Evolutionary conservation across 192 early-diverging fungal species (phyloP).

Genomic region (Phlyctochytrium bullatum): DNA sequence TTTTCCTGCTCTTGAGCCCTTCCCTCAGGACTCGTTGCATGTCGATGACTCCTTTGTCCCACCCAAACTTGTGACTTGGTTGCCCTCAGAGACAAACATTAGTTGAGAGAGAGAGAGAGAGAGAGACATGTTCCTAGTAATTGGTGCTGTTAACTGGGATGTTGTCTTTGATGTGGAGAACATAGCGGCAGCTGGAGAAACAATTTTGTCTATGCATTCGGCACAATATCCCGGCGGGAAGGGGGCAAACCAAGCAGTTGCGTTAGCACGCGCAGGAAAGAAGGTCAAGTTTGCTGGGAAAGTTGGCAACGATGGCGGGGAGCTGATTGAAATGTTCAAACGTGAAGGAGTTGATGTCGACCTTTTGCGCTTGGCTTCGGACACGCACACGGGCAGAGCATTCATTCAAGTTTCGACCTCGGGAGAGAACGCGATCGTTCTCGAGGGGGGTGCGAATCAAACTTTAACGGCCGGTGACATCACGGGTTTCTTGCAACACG

Average conservation of each 20-base stretch:
- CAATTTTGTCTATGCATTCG: slow-evolving; percentile 45
- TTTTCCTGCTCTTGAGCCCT: too few relatives aligned
- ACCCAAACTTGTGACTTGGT: too few relatives aligned
- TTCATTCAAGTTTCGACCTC: slow-evolving; percentile 75
- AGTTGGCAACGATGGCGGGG: slow-evolving; percentile 79
- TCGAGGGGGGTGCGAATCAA: slow-evolving; percentile 75
- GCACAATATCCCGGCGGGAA: slow-evolving; percentile 68
- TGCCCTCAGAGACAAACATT: too few relatives aligned
- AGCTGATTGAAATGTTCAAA: slow-evolving; percentile 68
- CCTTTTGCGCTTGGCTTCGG: slow-evolving; percentile 43
- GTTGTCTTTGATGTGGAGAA: slow-evolving; percentile 72
- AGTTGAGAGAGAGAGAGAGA: background rate
- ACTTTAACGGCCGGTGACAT: slow-evolving; percentile 42
- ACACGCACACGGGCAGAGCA: slow-evolving; percentile 75
- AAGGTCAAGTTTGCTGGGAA: slow-evolving; percentile 62
- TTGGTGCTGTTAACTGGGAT: slow-evolving; percentile 81
- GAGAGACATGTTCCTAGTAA: slow-evolving; percentile 31
- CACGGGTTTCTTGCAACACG: background rate
- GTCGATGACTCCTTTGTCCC: too few relatives aligned
- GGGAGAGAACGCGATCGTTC: slow-evolving; percentile 86
- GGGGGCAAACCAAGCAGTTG: slow-evolving; percentile 88
- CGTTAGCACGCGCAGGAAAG: slow-evolving; percentile 61
- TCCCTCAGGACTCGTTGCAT: too few relatives aligned
- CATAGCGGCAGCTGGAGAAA: slow-evolving; percentile 63
- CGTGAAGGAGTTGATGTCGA: slow-evolving; percentile 64